Percentiles rank a stretch among this genome's conserved stretches.
Evolutionary conservation across 2,329 filamentous ascomycete species (phyloP).

Genomic region (Blastomyces gilchristii): DNA sequence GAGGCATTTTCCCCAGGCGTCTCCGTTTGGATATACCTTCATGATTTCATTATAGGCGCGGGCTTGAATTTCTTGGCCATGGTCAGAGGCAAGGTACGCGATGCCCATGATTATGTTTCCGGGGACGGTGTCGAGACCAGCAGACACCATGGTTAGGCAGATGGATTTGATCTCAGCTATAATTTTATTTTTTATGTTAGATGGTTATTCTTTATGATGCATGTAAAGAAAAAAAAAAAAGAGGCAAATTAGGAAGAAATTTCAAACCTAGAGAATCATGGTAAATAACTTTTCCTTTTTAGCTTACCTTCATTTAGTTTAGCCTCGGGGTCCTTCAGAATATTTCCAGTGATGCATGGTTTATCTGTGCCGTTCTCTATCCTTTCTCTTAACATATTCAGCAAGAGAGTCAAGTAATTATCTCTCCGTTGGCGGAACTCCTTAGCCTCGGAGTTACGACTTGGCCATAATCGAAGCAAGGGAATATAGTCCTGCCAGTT

Average conservation of each 20-base stretch:
- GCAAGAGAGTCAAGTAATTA: constrained; percentile 51
- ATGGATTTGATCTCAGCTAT: constrained; percentile 68
- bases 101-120: constrained; percentile 72
- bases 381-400: constrained; percentile 50
- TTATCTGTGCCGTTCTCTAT: constrained; percentile 55
- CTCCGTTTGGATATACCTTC: constrained; percentile 58
- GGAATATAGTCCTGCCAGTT: constrained; percentile 85
- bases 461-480: constrained; percentile 54
- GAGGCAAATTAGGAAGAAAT: no score
- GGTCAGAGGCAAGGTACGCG: constrained; percentile 58
- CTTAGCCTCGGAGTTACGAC: constrained; percentile 51
- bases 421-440: constrained; percentile 60
- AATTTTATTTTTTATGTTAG: constrained; percentile 22
- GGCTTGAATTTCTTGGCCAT: constrained; percentile 60
- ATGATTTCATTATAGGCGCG: constrained; percentile 61
- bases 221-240: no score
- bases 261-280: not conserved
- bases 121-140: constrained; percentile 70
- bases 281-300: not conserved
- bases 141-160: constrained; percentile 71
- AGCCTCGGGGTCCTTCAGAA: constrained; percentile 59
- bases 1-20: constrained; percentile 66
- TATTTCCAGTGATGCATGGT: constrained; percentile 59
- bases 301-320: constrained; percentile 54
- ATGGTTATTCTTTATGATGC: constrained; percentile 11